phyloP scores from a whole-genome alignment of 768 basidiomycete species.

The Dendrothele bispora region DNA sequence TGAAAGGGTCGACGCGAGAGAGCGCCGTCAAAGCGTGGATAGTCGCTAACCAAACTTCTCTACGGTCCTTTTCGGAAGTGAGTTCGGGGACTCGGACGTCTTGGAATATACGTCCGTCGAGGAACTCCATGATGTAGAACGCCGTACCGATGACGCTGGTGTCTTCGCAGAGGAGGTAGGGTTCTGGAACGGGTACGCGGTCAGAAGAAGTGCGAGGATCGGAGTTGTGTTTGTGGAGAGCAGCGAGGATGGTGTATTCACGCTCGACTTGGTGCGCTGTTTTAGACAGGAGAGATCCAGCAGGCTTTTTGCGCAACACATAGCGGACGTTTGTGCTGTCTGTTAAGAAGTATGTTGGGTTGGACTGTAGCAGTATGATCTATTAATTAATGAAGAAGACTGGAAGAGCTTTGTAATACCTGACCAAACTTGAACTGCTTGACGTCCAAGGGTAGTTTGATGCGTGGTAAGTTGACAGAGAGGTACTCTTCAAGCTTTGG shows the following conservation, averaged over 20 bases:
- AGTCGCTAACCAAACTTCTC: slow-evolving; percentile 81
- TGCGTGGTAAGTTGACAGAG: slow-evolving; percentile 46
- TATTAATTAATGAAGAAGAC: slow-evolving; percentile 3
- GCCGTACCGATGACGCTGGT: slow-evolving; percentile 75
- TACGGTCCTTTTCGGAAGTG: slow-evolving; percentile 54
- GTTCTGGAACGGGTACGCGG: slow-evolving; percentile 82
- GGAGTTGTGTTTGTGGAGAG: slow-evolving; percentile 75
- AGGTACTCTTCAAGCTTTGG: slow-evolving; percentile 68
- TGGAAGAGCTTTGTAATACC: slow-evolving; percentile 40
- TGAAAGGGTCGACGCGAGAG: slow-evolving; percentile 59
- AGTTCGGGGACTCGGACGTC: slow-evolving; percentile 77
- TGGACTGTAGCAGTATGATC: slow-evolving; percentile 59
- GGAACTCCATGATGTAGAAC: slow-evolving; percentile 96
- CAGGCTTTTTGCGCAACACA: slow-evolving; percentile 92
- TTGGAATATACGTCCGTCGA: slow-evolving; percentile 93
- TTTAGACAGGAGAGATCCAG: slow-evolving; percentile 79
- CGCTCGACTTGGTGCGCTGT: slow-evolving; percentile 97
- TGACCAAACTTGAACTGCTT: slow-evolving; percentile 98
- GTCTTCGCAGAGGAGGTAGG: slow-evolving; percentile 84
- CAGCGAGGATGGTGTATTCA: slow-evolving; percentile 80
- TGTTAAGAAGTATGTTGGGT: slow-evolving; percentile 93
- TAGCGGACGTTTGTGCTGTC: slow-evolving; percentile 72
- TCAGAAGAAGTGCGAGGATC: slow-evolving; percentile 48
- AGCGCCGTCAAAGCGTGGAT: slow-evolving; percentile 70
- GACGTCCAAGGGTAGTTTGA: slow-evolving; percentile 67